These are phyloP conservation scores for Mycena maculata DNA, from an alignment of 768 basidiomycete genomes.

Conservation along the genomic window DNA sequence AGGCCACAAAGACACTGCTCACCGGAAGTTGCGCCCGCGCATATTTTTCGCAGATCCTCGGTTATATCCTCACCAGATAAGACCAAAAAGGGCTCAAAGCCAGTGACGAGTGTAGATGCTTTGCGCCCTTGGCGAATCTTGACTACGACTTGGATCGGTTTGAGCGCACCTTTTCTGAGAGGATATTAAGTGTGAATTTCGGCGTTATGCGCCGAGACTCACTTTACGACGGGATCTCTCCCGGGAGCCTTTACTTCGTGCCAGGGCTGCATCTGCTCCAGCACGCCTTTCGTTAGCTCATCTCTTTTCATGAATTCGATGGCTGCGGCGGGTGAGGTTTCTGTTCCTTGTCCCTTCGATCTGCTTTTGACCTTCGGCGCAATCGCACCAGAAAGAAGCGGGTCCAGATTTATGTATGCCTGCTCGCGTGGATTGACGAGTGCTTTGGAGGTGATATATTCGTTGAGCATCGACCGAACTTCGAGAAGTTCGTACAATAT, in stretches of 20 bases:
- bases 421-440: slow-evolving; percentile 63
- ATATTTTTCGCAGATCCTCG: slow-evolving; percentile 79
- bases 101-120: slow-evolving; percentile 79
- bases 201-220: slow-evolving; percentile 5
- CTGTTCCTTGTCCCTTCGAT: slow-evolving; percentile 44
- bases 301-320: slow-evolving; percentile 29
- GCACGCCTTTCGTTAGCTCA: slow-evolving; percentile 42
- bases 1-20: slow-evolving; percentile 21
- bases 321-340: not conserved
- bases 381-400: slow-evolving; percentile 41
- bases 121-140: slow-evolving; percentile 86
- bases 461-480: slow-evolving; percentile 66
- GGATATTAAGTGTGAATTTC: slow-evolving; percentile 15
- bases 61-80: slow-evolving; percentile 78
- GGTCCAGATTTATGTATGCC: slow-evolving; percentile 20
- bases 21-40: slow-evolving; percentile 86
- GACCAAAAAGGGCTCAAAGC: slow-evolving; percentile 80
- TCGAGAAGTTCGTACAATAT: slow-evolving; percentile 67
- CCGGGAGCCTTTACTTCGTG: slow-evolving; percentile 69
- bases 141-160: slow-evolving; percentile 74
- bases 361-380: slow-evolving; percentile 51
- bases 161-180: slow-evolving; percentile 79
- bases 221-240: slow-evolving; percentile 71
- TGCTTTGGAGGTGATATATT: slow-evolving; percentile 69
- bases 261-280: slow-evolving; percentile 82